Evolutionary conservation across 164 flowering plant genomes (phyloP).

Genomic region (grape (Vitis vinifera)): ASM3070453v1 NC_081823.1:21289001-21289500

Average conservation of each 20-base stretch:
- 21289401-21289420: conserved; percentile 46
- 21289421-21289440: conserved; percentile 48
- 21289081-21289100: conserved; percentile 55
- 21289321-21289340: conserved; percentile 43
- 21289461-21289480: conserved; percentile 43
- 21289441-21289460: conserved; percentile 56
- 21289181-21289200: conserved; percentile 44
- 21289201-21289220: conserved; percentile 40
- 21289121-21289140: conserved; percentile 47
- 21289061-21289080: conserved; percentile 31
- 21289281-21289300: conserved; percentile 41
- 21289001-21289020: conserved; percentile 43
- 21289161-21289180: conserved; percentile 50
- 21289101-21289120: conserved; percentile 51
- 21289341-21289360: conserved; percentile 40
- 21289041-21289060: conserved; percentile 45
- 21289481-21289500: conserved; percentile 41
- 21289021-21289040: conserved; percentile 40
- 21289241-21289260: conserved; percentile 51
- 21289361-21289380: conserved; percentile 54
- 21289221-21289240: conserved; percentile 47
- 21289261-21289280: conserved; percentile 47
- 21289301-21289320: conserved; percentile 42
- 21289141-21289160: conserved; percentile 48
- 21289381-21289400: conserved; percentile 43